Conservation (phyloP, 306 rosid genomes). For the Citrullus colocynthis region DNA sequence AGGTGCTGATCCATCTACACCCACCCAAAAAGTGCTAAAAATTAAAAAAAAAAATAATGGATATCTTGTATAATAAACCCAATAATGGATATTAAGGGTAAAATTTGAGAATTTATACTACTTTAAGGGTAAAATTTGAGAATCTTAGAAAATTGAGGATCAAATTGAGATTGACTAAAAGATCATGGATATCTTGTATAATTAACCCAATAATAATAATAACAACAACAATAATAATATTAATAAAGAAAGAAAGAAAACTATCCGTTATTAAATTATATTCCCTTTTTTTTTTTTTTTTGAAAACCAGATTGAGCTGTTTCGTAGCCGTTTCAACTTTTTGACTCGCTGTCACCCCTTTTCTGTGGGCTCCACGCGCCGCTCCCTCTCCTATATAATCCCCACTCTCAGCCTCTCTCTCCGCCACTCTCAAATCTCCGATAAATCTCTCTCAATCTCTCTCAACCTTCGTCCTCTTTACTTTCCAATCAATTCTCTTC, state of each 20-base stretch:
- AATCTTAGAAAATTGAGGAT: too few species aligned
- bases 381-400: neutral
- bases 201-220: neutral
- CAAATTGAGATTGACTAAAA: too few species aligned
- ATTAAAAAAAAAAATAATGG: too few species aligned
- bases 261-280: neutral
- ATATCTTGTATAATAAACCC: too few species aligned
- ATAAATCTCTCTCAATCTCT: neutral
- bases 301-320: neutral
- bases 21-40: too few species aligned
- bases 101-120: too few species aligned
- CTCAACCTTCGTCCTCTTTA: neutral
- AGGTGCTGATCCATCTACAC: too few species aligned
- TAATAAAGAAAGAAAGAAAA: neutral
- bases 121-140: too few species aligned
- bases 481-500: neutral
- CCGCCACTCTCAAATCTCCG: neutral
- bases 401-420: neutral
- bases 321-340: slow-evolving; percentile 13
- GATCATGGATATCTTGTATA: too few species aligned
- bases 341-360: neutral
- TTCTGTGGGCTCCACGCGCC: slow-evolving; percentile 10
- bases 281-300: neutral
- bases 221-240: too few species aligned
- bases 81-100: too few species aligned